Percentiles rank a stretch among this genome's conserved stretches.
Evolutionary conservation across 2,329 filamentous ascomycete species (phyloP).

Genomic region (Diaporthe batatas): DNA sequence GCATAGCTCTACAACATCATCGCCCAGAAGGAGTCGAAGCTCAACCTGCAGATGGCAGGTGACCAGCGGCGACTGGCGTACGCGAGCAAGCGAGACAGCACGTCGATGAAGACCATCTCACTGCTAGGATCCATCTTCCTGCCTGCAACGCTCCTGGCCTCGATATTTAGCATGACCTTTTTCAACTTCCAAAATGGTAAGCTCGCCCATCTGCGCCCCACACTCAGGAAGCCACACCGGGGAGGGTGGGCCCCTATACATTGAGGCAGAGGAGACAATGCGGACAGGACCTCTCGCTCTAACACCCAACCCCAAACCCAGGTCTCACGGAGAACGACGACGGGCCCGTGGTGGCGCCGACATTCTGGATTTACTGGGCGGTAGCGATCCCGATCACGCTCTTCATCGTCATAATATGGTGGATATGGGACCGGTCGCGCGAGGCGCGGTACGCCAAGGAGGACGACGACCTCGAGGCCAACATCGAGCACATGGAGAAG

Average conservation of each 20-base stretch:
- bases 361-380: conserved; percentile 74
- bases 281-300: not conserved
- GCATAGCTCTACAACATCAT: conserved; percentile 74
- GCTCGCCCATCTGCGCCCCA: conserved; percentile 34
- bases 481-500: conserved; percentile 69
- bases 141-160: conserved; percentile 72
- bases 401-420: conserved; percentile 68
- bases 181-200: conserved; percentile 70
- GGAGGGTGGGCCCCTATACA: conserved; percentile 1
- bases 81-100: conserved; percentile 72
- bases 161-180: conserved; percentile 76
- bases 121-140: conserved; percentile 74
- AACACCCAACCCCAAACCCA: not conserved
- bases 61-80: conserved; percentile 72
- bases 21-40: conserved; percentile 73
- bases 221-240: not conserved
- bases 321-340: conserved; percentile 45
- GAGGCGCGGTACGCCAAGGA: conserved; percentile 63
- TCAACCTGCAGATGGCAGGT: conserved; percentile 73
- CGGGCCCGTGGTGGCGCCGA: conserved; percentile 60
- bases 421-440: conserved; percentile 64
- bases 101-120: conserved; percentile 75
- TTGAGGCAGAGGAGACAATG: too few relatives aligned
- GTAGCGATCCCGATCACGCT: conserved; percentile 71
- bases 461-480: conserved; percentile 65